Percentiles rank a stretch among this genome's conserved stretches.
phyloP scores from a whole-genome alignment of 352 stramenopile genomes.

The Peronospora destructor region DNA sequence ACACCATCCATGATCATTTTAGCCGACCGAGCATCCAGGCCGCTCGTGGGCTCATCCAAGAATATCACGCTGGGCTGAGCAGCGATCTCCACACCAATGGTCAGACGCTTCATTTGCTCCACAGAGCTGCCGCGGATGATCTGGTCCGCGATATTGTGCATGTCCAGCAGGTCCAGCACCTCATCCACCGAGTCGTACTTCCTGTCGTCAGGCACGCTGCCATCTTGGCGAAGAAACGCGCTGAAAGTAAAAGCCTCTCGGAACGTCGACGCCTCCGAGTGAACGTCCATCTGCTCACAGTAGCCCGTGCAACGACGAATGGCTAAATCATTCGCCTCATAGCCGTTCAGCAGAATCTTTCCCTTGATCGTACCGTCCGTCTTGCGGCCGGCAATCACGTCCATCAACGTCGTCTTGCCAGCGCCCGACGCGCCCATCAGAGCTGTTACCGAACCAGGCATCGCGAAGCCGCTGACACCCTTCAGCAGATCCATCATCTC shows the following conservation, averaged over 20 bases:
- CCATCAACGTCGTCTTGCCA: constrained; percentile 5
- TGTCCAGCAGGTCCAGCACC: constrained; percentile 1
- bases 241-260: constrained; percentile 3
- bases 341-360: constrained; percentile 4
- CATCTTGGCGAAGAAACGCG: constrained; percentile 1
- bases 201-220: neutral
- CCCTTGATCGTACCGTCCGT: constrained; percentile 1
- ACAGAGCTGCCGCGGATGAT: constrained; percentile 4
- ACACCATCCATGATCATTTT: constrained; percentile 42
- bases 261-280: constrained; percentile 1
- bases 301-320: constrained; percentile 4
- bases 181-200: constrained; percentile 5
- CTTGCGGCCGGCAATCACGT: constrained; percentile 5
- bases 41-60: constrained; percentile 5
- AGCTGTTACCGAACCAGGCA: constrained; percentile 6
- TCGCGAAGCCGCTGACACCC: constrained; percentile 6
- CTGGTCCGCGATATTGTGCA: constrained; percentile 3
- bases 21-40: neutral
- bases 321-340: constrained; percentile 1
- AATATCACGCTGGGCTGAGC: constrained; percentile 5
- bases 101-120: constrained; percentile 6
- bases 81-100: constrained; percentile 1
- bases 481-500: constrained; percentile 7
- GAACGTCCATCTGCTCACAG: constrained; percentile 4
- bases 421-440: constrained; percentile 2